Evolutionary conservation across 2,329 filamentous ascomycete species (phyloP), one percentile per base, ranked within the genome.

Genomic region (Penicillium crustosum): DNA sequence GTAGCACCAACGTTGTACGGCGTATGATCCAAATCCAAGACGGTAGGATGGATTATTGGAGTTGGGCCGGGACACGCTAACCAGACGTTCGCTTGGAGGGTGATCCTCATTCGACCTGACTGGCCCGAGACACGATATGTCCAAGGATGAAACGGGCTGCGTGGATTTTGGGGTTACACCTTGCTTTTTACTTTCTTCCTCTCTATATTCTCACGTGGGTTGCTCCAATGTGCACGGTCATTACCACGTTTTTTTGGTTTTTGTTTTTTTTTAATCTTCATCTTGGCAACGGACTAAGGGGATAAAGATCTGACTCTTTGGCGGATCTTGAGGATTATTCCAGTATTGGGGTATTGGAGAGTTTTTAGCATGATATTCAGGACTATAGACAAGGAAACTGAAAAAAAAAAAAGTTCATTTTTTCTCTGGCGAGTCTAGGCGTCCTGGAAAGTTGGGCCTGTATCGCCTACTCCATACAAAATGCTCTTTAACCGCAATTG

Each of bases 261-360:
- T 6, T 21, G 43, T n/a, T n/a, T 27, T 9, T 31, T 21, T 33
- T 33, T 4, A 33, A 15, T 21, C 36, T 29, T 39, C 44, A 49
- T 49, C 62, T 66, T 66, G 65, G 62, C 63, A 65, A 55, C 53
- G 52, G 59, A 63, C 65, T 67, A 67, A 60, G 57, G 50, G 64
- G 65, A 63, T 67, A 67, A 67, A 65, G 65, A 67, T 67, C 65
- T 67, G 55, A 67, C 65, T 60, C 56, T 55, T 49, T 39, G 52
- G 44, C 31, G 42, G 53, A 55, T 50, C 53, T 10, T 45, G 17
- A 36, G 50, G 44, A 35, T 35, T 31, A 48, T 36, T 35, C 17
- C n/a, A 17, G 15, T 25, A 36, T 21, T 17, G 25, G 12, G 19
- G 43, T 36, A 27, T 19, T 15, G 19, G 17, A 53, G 33, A 44